Evolutionary conservation across 257 asterid genomes (phyloP), one percentile per base, ranked within the genome.

Genomic region (Osmanthus fragrans): DNA sequence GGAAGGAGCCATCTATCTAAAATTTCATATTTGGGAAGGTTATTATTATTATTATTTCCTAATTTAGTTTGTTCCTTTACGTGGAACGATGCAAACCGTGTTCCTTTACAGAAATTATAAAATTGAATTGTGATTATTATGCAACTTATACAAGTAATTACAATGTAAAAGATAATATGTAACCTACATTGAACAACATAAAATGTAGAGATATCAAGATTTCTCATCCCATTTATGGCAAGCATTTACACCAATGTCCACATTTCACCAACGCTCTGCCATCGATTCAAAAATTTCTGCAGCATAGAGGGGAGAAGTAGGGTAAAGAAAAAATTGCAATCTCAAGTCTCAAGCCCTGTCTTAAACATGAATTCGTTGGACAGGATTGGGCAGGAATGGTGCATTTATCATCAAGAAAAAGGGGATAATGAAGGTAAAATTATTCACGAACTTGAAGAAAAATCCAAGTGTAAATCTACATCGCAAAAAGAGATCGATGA

Each of bases 391-490:
- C 51, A 9, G 18, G 18, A 42, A 42, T 18, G 18, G 18, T 42
- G 4, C 18, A 12, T 12, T 42, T 42, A 42, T 3, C 16, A 42
- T 42, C 51, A 42, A 11, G 51, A 9, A 13, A 13, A 42, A 42
- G 18, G 2, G 12, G 42, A 7, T 37, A 37, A 5, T 8, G 12
- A 42, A 42, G 12, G 51, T 10, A 42, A 11, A n/a, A n/a, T n/a
- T n/a, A 29, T 29, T 90, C 92, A 0, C 89, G 92, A 70, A 90
- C 82, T 87, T 86, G 96, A 67, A 92, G 82, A 70, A 90, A 92
- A 70, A 88, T 77, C 97, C 96, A 42, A 92, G 94, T 18, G 87
- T 87, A 90, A 64, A 88, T 88, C 97, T 90, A 84, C 84, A 80
- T 3, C 4, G 16, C 70, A 71, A 8, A 76, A 80, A 39, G 11